Evolutionary conservation across 2,329 filamentous ascomycete genomes (phyloP).

Genomic region (Xylariaceae sp.): DNA sequence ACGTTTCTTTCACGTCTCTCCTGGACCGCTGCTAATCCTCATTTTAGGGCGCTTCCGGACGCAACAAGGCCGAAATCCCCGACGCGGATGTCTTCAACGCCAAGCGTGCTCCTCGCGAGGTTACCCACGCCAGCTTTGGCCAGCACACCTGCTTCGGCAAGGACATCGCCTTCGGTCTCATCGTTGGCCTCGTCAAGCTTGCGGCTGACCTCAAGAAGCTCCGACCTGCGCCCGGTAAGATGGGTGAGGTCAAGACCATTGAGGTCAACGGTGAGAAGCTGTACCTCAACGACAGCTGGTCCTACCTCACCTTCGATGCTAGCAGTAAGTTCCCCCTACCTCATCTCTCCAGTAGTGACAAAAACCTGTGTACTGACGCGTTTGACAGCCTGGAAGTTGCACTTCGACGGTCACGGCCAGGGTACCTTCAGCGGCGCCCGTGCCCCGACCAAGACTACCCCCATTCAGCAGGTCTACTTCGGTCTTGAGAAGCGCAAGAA

Average conservation of each 20-base stretch:
- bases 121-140: constrained; percentile 43
- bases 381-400: constrained; percentile 34
- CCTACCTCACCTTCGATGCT: constrained; percentile 40
- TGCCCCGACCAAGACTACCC: constrained; percentile 22
- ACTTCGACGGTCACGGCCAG: constrained; percentile 37
- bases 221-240: constrained; percentile 41
- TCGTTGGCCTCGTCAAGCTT: constrained; percentile 40
- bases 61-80: constrained; percentile 35
- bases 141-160: constrained; percentile 43
- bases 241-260: constrained; percentile 43
- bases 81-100: constrained; percentile 39
- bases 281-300: constrained; percentile 46
- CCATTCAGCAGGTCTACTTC: constrained; percentile 35
- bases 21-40: constrained; percentile 13
- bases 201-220: constrained; percentile 40
- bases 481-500: constrained; percentile 34
- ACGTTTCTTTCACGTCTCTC: not conserved
- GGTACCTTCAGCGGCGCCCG: constrained; percentile 30
- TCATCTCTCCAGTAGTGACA: not conserved
- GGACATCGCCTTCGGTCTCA: constrained; percentile 38
- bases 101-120: constrained; percentile 36
- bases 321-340: constrained; percentile 37
- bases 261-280: constrained; percentile 36
- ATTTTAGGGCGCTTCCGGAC: constrained; percentile 35
- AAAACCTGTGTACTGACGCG: constrained; percentile 22